Evolutionary conservation across 768 basidiomycete genomes (phyloP).

Genomic region (Boletus rubropictus): DNA sequence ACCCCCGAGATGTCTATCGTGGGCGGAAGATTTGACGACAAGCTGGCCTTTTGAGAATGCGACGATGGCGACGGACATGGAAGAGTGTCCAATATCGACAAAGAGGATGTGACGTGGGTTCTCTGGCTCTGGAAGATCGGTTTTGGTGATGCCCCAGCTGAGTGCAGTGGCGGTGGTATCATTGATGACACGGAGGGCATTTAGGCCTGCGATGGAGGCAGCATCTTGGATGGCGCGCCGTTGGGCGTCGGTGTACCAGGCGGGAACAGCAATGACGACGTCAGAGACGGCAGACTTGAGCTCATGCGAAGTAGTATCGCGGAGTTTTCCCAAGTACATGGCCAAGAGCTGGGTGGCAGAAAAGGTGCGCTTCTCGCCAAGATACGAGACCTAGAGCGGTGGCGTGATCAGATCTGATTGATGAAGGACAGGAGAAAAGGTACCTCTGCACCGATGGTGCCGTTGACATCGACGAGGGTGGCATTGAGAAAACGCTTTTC

Average conservation of each 20-base stretch:
- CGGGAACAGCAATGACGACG: slow-evolving; percentile 93
- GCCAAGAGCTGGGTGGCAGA: slow-evolving; percentile 89
- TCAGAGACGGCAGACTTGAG: slow-evolving; percentile 85
- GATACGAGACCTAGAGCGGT: slow-evolving; percentile 69
- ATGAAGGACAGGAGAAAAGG: neutral
- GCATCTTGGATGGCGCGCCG: slow-evolving; percentile 87
- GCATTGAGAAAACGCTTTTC: slow-evolving; percentile 94
- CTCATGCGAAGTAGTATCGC: slow-evolving; percentile 80
- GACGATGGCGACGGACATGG: slow-evolving; percentile 79
- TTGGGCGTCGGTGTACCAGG: slow-evolving; percentile 94
- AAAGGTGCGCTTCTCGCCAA: slow-evolving; percentile 73
- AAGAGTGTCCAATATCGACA: slow-evolving; percentile 92
- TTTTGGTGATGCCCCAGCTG: slow-evolving; percentile 98
- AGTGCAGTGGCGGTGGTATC: slow-evolving; percentile 94
- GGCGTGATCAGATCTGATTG: slow-evolving; percentile 9
- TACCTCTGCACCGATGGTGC: slow-evolving; percentile 83
- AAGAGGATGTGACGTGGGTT: slow-evolving; percentile 84
- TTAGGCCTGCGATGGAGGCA: slow-evolving; percentile 83
- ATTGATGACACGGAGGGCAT: slow-evolving; percentile 91
- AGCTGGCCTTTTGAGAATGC: slow-evolving; percentile 95
- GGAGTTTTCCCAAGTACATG: slow-evolving; percentile 85
- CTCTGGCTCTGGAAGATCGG: slow-evolving; percentile 85
- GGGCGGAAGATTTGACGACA: slow-evolving; percentile 79
- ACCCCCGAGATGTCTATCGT: slow-evolving; percentile 91
- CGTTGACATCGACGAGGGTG: slow-evolving; percentile 75